Conservation (phyloP, 192 early-diverging fungal species). For the Backusella luteola region DNA sequence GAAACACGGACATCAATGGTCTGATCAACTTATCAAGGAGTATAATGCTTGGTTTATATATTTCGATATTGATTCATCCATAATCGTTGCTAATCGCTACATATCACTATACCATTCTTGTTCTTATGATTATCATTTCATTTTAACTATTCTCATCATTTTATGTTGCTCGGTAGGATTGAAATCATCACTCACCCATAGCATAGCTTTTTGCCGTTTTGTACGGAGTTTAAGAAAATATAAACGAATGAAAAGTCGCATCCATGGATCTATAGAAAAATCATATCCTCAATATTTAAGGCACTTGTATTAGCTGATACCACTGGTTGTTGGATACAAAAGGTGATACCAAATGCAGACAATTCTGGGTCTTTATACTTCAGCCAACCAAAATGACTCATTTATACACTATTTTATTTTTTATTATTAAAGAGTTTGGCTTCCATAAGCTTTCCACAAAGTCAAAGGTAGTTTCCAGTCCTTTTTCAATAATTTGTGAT, state of each 20-base stretch:
- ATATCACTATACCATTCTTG: neutral
- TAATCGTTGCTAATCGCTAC: neutral
- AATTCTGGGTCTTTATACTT: neutral
- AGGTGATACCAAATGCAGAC: neutral
- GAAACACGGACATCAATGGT: neutral
- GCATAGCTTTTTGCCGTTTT: too few species aligned
- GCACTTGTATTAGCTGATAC: too few species aligned
- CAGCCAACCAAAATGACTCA: neutral
- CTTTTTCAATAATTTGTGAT: conserved; percentile 61
- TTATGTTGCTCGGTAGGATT: neutral
- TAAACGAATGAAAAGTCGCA: too few species aligned
- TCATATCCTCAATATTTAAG: too few species aligned
- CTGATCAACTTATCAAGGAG: neutral
- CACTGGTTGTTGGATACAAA: neutral
- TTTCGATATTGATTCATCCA: neutral
- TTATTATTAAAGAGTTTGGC: conserved; percentile 26
- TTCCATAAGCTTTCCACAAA: conserved; percentile 58
- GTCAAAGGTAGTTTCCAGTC: conserved; percentile 61
- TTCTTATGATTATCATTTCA: too few species aligned
- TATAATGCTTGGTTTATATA: neutral
- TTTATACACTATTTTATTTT: neutral
- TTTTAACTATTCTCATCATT: neutral
- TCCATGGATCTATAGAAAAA: too few species aligned
- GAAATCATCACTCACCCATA: neutral
- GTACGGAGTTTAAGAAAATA: too few species aligned